Evolutionary conservation across 257 asterid species (phyloP).

Genomic region (Echites panduratus): DNA sequence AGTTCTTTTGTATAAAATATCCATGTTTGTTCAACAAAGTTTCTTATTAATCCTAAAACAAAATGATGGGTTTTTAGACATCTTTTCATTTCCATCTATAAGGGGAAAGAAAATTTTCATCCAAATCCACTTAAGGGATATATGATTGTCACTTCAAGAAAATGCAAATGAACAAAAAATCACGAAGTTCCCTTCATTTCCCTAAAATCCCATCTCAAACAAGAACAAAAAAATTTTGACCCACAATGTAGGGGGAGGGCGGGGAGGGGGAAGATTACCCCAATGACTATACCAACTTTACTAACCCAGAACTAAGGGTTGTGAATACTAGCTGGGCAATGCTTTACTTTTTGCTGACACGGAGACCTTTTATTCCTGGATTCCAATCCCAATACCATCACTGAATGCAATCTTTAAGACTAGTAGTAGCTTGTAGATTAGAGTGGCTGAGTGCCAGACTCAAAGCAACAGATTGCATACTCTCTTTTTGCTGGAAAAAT

Average conservation of each 20-base stretch:
- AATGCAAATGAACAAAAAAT: background rate
- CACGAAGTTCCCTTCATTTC: background rate
- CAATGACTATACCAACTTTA: background rate
- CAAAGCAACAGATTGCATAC: background rate
- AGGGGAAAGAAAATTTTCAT: background rate
- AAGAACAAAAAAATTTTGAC: background rate
- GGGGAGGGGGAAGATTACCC: background rate
- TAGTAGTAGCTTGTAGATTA: background rate
- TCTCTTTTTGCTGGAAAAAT: slow-evolving; percentile 1
- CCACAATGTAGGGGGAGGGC: background rate
- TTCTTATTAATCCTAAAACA: background rate
- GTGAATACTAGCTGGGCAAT: background rate
- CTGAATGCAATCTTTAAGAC: slow-evolving; percentile 12
- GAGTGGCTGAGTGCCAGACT: slow-evolving; percentile 17
- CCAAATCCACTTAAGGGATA: background rate
- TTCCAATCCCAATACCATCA: slow-evolving; percentile 16
- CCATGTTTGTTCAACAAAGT: background rate
- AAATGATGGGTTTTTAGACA: slow-evolving; percentile 6
- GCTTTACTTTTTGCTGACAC: slow-evolving; percentile 12
- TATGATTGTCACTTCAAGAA: background rate
- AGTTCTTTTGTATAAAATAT: background rate
- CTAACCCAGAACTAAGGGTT: background rate
- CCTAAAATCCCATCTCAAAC: background rate
- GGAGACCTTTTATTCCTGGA: background rate
- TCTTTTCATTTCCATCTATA: background rate